A percentile compares a stretch with the other conserved stretches of the same genome.
Conservation (phyloP, 352 stramenopile species). For the Phytophthora quininea region DNA sequence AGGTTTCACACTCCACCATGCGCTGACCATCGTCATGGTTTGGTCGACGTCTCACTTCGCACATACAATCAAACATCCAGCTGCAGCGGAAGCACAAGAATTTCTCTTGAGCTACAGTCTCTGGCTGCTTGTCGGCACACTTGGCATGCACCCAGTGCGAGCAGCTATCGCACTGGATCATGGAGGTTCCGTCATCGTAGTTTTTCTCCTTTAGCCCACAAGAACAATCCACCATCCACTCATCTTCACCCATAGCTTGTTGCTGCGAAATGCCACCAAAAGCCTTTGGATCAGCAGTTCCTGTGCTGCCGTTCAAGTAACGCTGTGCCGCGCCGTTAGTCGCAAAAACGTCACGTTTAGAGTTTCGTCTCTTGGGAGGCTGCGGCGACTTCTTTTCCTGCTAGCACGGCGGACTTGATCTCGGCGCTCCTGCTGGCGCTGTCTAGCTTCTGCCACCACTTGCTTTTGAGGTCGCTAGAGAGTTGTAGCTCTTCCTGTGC, state of each 20-base stretch:
- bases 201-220: slow-evolving; percentile 59
- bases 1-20: slow-evolving; percentile 80
- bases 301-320: slow-evolving; percentile 18
- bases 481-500: slow-evolving; percentile 66
- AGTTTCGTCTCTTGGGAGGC: slow-evolving; percentile 23
- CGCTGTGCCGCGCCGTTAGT: slow-evolving; percentile 12
- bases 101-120: slow-evolving; percentile 48
- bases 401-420: slow-evolving; percentile 36
- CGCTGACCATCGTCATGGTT: slow-evolving; percentile 74
- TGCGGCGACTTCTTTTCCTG: slow-evolving; percentile 41
- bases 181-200: slow-evolving; percentile 64
- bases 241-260: slow-evolving; percentile 36
- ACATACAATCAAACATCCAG: slow-evolving; percentile 79
- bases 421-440: slow-evolving; percentile 46
- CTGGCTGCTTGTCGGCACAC: slow-evolving; percentile 50
- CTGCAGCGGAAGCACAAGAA: slow-evolving; percentile 70
- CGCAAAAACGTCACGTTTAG: slow-evolving; percentile 39
- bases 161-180: slow-evolving; percentile 73
- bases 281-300: slow-evolving; percentile 11
- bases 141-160: slow-evolving; percentile 64
- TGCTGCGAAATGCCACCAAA: slow-evolving; percentile 4
- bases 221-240: slow-evolving; percentile 67
- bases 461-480: slow-evolving; percentile 41
- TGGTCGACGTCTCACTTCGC: slow-evolving; percentile 46
- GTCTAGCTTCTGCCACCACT: slow-evolving; percentile 40